phyloP scores from a whole-genome alignment of 192 early-diverging fungal genomes.

The Coemansia asiatica region DNA sequence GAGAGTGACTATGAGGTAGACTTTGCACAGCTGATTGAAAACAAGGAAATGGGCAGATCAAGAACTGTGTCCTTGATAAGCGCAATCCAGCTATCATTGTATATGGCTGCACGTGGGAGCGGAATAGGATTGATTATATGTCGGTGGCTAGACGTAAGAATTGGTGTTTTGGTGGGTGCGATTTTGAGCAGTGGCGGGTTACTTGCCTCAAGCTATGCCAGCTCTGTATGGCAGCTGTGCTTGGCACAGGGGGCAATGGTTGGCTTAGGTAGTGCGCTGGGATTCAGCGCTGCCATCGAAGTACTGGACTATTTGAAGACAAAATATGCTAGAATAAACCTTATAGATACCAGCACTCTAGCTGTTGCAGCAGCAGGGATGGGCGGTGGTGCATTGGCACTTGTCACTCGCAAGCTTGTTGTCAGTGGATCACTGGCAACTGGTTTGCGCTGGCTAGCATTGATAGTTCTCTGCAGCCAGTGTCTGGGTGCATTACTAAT shows the following conservation, averaged over 20 bases:
- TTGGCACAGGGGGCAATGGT: constrained; percentile 62
- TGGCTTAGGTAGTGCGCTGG: constrained; percentile 57
- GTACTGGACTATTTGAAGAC: background rate
- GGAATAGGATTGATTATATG: background rate
- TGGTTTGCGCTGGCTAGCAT: constrained; percentile 25
- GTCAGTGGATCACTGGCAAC: background rate
- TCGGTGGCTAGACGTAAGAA: background rate
- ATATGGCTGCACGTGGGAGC: background rate
- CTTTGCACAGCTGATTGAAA: constrained; percentile 2
- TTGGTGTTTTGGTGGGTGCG: constrained; percentile 12
- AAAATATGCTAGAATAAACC: no score
- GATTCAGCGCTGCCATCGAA: constrained; percentile 19
- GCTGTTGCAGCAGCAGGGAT: constrained; percentile 12
- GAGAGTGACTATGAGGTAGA: constrained; percentile 14
- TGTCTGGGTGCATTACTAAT: background rate
- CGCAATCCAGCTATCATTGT: constrained; percentile 21
- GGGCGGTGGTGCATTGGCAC: constrained; percentile 21
- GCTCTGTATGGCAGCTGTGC: constrained; percentile 62
- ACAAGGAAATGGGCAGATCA: background rate
- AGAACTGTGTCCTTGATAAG: constrained; percentile 10
- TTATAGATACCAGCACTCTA: background rate
- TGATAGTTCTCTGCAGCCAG: constrained; percentile 9
- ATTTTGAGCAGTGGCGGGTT: constrained; percentile 19
- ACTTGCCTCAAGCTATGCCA: constrained; percentile 43
- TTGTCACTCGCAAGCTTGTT: constrained; percentile 8